Base-by-base conservation (phyloP, 2,329 filamentous ascomycete genomes). In the Pezicula radicicola region DNA sequence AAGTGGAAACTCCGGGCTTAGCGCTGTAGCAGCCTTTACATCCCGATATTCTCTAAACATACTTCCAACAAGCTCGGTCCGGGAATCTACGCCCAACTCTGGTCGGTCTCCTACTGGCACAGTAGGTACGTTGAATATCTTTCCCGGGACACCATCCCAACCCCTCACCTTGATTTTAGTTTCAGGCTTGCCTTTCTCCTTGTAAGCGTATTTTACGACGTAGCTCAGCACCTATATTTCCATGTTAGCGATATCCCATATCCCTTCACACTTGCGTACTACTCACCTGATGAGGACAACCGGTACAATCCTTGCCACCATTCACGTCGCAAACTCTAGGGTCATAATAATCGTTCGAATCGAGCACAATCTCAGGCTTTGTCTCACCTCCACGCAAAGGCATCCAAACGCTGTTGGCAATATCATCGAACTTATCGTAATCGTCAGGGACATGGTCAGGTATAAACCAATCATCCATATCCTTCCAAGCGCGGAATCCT, bases 101-200 rank as follows among this genome's bases (percentile, higher is more conserved):
- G 45, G 6, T 37, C 21, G 6, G 48, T 27, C 13, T 55, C 45
- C 9, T 48, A 46, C 9, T 54, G 52, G n/a, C 36, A 44, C 8
- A 49, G 63, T 3, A 33, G 63, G 63, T 36, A 62, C 59, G 19
- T 65, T 66, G 55, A 64, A 64, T 9, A 66, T 50, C 1, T 61
- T 65, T 2, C 61, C 54, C 12, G 56, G 62, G 15, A 66, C 61
- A 28, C 52, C 50, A 52, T 65, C 63, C 64, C 64, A 65, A 9
- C 36, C 37, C 46, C 61, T 64, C 44, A 59, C 55, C 21, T 58
- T 58, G 4, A 47, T 45, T 4, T 45, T 18, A 9, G 10, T 16
- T 18, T 27, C 13, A 5, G n/a, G 13, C 9, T 30, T 16, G 19
- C 30, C 16, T 47, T 21, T 35, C 13, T 30, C 55, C 18, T 41